Evolutionary conservation across 768 basidiomycete species (phyloP).

Genomic region (Leccinum aurantiacum): DNA sequence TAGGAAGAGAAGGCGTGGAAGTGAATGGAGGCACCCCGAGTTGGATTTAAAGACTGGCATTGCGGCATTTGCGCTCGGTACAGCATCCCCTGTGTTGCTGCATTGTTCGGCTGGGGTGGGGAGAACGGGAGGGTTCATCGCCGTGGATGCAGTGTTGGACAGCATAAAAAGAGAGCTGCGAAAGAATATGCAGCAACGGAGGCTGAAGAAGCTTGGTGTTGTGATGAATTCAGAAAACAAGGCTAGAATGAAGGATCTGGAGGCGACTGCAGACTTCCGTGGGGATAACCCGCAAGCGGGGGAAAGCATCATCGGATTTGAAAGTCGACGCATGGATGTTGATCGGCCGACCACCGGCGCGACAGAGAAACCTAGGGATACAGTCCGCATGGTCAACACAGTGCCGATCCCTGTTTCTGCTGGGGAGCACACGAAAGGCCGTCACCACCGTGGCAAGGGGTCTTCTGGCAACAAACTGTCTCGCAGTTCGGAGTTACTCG

Average conservation of each 20-base stretch:
- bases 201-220: neutral
- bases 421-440: conserved; percentile 28
- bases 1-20: conserved; percentile 14
- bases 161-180: conserved; percentile 62
- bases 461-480: conserved; percentile 6
- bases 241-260: conserved; percentile 4
- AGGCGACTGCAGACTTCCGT: conserved; percentile 5
- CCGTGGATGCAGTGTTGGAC: conserved; percentile 83
- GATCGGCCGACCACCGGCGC: conserved; percentile 19
- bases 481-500: conserved; percentile 25
- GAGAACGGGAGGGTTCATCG: conserved; percentile 91
- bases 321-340: conserved; percentile 26
- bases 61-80: conserved; percentile 49
- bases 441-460: conserved; percentile 4
- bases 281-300: conserved; percentile 12
- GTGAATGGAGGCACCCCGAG: conserved; percentile 36
- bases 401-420: conserved; percentile 30
- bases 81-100: conserved; percentile 60
- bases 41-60: conserved; percentile 59
- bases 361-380: conserved; percentile 1
- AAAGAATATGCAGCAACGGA: conserved; percentile 30
- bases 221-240: neutral
- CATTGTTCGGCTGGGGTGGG: conserved; percentile 97
- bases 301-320: conserved; percentile 1
- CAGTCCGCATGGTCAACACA: conserved; percentile 19